phyloP scores from a whole-genome alignment of 176 grass and related monocot genomes.

The Microstegium vimineum region DNA sequence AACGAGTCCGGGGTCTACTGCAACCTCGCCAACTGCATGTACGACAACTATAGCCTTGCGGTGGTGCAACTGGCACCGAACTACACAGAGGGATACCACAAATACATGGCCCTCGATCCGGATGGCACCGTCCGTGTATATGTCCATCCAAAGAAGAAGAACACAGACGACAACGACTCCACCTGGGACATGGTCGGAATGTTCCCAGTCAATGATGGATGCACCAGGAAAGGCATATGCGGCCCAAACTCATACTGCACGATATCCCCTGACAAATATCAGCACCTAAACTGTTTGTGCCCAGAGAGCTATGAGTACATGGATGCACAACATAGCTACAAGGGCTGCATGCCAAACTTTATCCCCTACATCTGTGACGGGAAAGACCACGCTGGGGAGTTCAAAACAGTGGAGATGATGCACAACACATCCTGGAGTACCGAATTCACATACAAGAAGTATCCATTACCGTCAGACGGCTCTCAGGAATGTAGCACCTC shows the following conservation, averaged over 20 bases:
- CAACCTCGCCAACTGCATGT: not conserved
- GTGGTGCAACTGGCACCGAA: too few species aligned
- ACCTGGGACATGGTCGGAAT: not conserved
- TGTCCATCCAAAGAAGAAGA: not conserved
- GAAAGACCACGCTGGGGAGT: too few species aligned
- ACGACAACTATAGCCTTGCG: too few species aligned
- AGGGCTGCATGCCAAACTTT: not conserved
- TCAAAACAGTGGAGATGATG: too few species aligned
- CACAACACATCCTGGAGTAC: too few species aligned
- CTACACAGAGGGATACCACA: not conserved
- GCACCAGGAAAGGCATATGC: not conserved
- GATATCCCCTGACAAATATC: not conserved
- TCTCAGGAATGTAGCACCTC: too few species aligned
- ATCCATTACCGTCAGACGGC: too few species aligned
- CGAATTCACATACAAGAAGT: too few species aligned
- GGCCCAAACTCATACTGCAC: conserved; percentile 18
- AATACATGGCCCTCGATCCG: not conserved
- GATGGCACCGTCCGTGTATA: conserved; percentile 29
- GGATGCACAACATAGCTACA: not conserved
- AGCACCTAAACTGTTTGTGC: not conserved
- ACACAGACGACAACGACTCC: too few species aligned
- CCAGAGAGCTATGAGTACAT: not conserved
- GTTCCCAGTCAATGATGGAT: not conserved
- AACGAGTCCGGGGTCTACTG: not conserved
- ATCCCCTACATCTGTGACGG: too few species aligned